Evolutionary conservation across 495 filamentous ascomycete genomes (phyloP).

Genomic region (Tuber melanosporum): DNA sequence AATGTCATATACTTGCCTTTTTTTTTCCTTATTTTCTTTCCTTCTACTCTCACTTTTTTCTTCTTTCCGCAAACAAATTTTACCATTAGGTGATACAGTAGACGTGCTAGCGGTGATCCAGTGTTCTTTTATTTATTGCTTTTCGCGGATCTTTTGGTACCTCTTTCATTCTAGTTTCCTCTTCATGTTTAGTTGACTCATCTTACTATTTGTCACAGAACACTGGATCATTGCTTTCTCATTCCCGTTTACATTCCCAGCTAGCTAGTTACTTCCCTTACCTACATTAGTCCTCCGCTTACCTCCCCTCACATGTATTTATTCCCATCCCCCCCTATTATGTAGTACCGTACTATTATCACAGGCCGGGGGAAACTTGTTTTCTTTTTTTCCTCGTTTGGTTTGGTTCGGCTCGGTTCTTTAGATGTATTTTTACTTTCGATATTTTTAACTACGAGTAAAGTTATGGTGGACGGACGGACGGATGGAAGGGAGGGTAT

Average conservation of each 20-base stretch:
- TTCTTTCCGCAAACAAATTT: neutral
- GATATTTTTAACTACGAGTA: neutral
- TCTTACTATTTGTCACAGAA: neutral
- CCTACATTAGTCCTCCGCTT: neutral
- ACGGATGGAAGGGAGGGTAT: neutral
- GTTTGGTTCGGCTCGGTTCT: neutral
- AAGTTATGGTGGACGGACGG: neutral
- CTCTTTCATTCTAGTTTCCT: neutral
- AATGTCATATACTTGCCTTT: neutral
- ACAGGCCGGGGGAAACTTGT: neutral
- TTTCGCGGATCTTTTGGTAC: neutral
- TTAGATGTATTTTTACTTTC: neutral
- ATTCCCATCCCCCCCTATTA: neutral
- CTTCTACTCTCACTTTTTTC: neutral
- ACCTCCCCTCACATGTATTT: neutral
- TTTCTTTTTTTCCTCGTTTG: neutral
- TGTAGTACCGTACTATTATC: neutral
- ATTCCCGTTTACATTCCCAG: neutral
- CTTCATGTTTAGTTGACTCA: neutral
- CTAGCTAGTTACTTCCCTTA: neutral
- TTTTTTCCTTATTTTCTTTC: neutral
- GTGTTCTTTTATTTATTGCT: neutral
- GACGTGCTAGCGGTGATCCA: neutral
- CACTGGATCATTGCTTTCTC: neutral
- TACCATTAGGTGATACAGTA: neutral